Evolutionary conservation across 306 rosid species (phyloP).

Genomic region (Hylodesmum podocarpum): DNA sequence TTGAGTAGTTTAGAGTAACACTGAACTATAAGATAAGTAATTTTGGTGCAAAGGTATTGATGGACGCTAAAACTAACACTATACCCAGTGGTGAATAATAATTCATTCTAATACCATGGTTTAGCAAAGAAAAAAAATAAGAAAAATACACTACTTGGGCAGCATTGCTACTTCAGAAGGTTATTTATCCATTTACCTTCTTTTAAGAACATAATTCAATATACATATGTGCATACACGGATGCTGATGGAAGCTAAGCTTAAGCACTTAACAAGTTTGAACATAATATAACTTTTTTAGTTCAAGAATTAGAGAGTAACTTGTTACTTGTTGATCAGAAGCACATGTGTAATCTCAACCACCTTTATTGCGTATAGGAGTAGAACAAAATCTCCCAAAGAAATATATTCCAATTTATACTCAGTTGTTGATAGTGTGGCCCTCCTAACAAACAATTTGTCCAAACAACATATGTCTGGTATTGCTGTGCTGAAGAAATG

Average conservation of each 20-base stretch:
- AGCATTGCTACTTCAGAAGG: background rate
- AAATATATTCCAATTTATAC: slow-evolving; percentile 7
- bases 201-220: background rate
- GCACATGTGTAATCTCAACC: slow-evolving; percentile 1
- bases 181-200: slow-evolving; percentile 7
- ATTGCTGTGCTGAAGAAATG: background rate
- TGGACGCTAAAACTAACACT: background rate
- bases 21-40: background rate
- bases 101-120: too few species aligned
- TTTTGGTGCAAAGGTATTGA: background rate
- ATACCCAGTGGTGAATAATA: too few species aligned
- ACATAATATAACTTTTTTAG: slow-evolving; percentile 3
- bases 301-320: slow-evolving; percentile 18
- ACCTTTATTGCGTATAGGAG: background rate
- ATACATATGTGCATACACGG: background rate
- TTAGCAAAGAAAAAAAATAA: too few species aligned
- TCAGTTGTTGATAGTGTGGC: slow-evolving; percentile 19
- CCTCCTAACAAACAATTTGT: slow-evolving; percentile 7
- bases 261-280: background rate
- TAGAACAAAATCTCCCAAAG: slow-evolving; percentile 31
- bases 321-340: slow-evolving; percentile 16
- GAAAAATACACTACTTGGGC: background rate
- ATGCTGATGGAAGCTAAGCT: background rate
- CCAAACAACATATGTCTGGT: slow-evolving; percentile 11
- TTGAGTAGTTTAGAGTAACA: background rate